Conservation (phyloP, 2,329 filamentous ascomycete genomes). For the Colletotrichum navitas region DNA sequence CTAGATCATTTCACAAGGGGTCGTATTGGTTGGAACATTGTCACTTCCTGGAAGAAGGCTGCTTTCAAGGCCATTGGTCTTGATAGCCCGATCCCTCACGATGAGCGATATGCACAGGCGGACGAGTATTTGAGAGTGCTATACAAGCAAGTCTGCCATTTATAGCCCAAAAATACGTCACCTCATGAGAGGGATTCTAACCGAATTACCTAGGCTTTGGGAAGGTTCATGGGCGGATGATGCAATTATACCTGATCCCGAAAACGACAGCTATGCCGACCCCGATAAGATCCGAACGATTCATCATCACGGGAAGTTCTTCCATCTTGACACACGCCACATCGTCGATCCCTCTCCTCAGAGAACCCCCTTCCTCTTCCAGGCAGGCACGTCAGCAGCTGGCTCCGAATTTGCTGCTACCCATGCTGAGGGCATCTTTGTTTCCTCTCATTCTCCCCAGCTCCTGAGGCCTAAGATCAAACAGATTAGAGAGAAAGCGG, state of each 20-base stretch:
- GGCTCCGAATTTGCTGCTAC: conserved; percentile 68
- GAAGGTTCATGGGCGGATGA: conserved; percentile 70
- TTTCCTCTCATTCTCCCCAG: conserved; percentile 64
- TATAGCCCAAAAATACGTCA: no score
- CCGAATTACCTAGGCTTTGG: conserved; percentile 56
- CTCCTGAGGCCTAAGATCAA: conserved; percentile 64
- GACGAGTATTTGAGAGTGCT: conserved; percentile 72
- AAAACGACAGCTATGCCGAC: conserved; percentile 68
- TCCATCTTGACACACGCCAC: conserved; percentile 52
- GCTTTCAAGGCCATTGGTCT: conserved; percentile 73
- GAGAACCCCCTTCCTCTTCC: conserved; percentile 68
- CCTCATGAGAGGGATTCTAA: conserved; percentile 29
- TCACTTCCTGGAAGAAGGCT: conserved; percentile 69
- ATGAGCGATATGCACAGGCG: conserved; percentile 71
- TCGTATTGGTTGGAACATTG: conserved; percentile 75
- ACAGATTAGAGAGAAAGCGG: conserved; percentile 65
- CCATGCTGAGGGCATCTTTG: conserved; percentile 72
- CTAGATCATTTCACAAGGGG: conserved; percentile 73
- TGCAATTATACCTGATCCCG: conserved; percentile 65
- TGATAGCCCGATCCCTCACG: conserved; percentile 69
- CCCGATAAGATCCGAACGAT: conserved; percentile 71
- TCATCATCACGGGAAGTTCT: conserved; percentile 58
- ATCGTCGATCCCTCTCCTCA: conserved; percentile 69
- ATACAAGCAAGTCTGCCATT: conserved; percentile 63
- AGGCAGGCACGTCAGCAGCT: conserved; percentile 70